Conservation (phyloP, 139 green algal species). For the Tetratostichococcus sp. region DNA sequence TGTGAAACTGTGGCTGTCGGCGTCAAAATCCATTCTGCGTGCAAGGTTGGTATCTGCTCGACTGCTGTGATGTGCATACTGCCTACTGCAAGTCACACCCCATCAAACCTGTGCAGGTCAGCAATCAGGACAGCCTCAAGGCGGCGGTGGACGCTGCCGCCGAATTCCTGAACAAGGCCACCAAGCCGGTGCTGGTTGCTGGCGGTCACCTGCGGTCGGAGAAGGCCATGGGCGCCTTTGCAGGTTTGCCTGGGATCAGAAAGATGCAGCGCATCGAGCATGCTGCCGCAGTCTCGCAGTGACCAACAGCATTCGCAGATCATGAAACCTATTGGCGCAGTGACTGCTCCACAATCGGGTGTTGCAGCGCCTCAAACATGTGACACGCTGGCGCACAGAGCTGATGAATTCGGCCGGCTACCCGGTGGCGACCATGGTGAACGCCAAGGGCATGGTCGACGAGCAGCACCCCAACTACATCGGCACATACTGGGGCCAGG, state of each 20-base stretch:
- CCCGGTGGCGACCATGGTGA: slow-evolving; percentile 57
- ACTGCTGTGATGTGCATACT: too few relatives aligned
- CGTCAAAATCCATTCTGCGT: too few relatives aligned
- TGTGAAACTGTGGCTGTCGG: too few relatives aligned
- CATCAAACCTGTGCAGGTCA: slow-evolving; percentile 13
- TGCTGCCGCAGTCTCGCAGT: not conserved
- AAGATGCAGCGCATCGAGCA: too few relatives aligned
- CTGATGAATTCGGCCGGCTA: slow-evolving; percentile 37
- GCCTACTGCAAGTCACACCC: not conserved
- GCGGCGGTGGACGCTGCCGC: slow-evolving; percentile 57
- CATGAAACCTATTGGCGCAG: too few relatives aligned
- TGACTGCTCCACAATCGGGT: too few relatives aligned
- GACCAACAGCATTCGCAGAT: too few relatives aligned
- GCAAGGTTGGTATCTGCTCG: too few relatives aligned
- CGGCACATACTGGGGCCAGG: slow-evolving; percentile 66
- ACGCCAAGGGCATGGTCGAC: slow-evolving; percentile 72
- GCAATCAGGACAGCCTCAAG: slow-evolving; percentile 42
- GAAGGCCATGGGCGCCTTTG: not conserved
- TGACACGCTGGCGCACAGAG: too few relatives aligned
- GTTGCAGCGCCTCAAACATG: too few relatives aligned
- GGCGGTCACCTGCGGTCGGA: slow-evolving; percentile 36
- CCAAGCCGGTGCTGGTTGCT: slow-evolving; percentile 60
- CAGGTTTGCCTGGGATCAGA: not conserved
- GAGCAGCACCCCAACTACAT: slow-evolving; percentile 66
- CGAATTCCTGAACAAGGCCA: slow-evolving; percentile 42